phyloP scores from a whole-genome alignment of 805 yeast genomes.

The Saccharomycopsis lassenensis region DNA sequence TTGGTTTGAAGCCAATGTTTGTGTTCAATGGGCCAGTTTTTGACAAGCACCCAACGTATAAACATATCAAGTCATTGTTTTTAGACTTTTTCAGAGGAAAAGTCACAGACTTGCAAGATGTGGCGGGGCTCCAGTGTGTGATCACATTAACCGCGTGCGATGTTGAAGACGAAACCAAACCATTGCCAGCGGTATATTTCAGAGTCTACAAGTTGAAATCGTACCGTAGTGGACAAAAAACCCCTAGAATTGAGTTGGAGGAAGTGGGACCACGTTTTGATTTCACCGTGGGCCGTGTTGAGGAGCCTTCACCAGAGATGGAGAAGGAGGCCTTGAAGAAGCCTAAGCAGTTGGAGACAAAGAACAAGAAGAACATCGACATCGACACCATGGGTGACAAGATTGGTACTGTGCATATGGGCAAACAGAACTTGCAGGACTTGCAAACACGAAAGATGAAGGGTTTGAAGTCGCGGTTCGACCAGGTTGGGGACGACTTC shows the following conservation, averaged over 20 bases:
- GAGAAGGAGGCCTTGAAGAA: constrained; percentile 79
- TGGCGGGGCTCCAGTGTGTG: constrained; percentile 88
- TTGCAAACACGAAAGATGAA: constrained; percentile 98
- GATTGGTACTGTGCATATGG: constrained; percentile 92
- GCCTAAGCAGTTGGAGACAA: constrained; percentile 74
- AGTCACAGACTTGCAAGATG: constrained; percentile 72
- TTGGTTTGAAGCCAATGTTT: constrained; percentile 92
- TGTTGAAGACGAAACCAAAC: constrained; percentile 48
- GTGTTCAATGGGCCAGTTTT: constrained; percentile 87
- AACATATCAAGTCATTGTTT: constrained; percentile 78
- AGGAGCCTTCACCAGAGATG: constrained; percentile 72
- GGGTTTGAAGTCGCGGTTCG: constrained; percentile 83
- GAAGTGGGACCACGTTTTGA: constrained; percentile 96
- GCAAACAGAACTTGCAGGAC: constrained; percentile 82
- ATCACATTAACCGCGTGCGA: constrained; percentile 70
- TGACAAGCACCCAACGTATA: constrained; percentile 77
- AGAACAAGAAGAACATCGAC: constrained; percentile 79
- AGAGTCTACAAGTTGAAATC: constrained; percentile 85
- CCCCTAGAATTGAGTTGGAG: constrained; percentile 88
- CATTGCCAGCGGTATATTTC: constrained; percentile 74
- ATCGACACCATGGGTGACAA: constrained; percentile 90
- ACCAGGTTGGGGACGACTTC: constrained; percentile 37
- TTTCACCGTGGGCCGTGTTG: constrained; percentile 82
- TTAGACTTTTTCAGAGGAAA: constrained; percentile 87
- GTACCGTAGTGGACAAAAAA: constrained; percentile 69